phyloP scores from a whole-genome alignment of 345 rosid genomes.

The Fremontodendron californicum region DNA sequence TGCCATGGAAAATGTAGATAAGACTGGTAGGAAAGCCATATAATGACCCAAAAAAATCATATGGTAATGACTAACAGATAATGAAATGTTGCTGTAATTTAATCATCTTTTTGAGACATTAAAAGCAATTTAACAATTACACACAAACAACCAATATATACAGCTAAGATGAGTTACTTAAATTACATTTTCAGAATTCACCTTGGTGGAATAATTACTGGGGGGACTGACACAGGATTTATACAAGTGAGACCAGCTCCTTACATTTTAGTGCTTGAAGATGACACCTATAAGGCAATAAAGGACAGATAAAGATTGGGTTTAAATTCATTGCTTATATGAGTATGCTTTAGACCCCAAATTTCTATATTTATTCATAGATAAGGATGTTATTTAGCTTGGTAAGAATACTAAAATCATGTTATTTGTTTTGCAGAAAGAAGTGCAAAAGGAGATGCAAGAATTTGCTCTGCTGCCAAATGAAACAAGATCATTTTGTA shows the following conservation, averaged over 20 bases:
- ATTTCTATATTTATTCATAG: background rate
- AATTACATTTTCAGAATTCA: slow-evolving; percentile 38
- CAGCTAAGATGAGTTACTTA: background rate
- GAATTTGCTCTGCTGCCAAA: slow-evolving; percentile 20
- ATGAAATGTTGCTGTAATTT: background rate
- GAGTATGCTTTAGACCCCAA: slow-evolving; percentile 16
- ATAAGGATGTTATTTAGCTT: background rate
- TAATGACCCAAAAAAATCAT: background rate
- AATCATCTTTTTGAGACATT: background rate
- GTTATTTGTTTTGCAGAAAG: slow-evolving; percentile 33
- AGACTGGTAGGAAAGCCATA: background rate
- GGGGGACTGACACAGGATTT: slow-evolving; percentile 52
- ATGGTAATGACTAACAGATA: background rate
- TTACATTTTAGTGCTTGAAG: slow-evolving; percentile 70
- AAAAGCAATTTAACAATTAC: background rate
- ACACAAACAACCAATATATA: background rate
- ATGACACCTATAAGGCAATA: slow-evolving; percentile 64
- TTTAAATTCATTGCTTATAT: slow-evolving; percentile 59
- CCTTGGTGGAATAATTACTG: slow-evolving; percentile 64
- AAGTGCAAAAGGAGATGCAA: slow-evolving; percentile 21
- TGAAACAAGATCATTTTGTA: slow-evolving; percentile 22
- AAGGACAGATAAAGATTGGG: slow-evolving; percentile 61
- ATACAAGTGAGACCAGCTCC: slow-evolving; percentile 56
- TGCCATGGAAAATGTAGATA: background rate
- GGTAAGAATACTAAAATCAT: background rate